Conservation (phyloP, 2,329 filamentous ascomycete species). For the Pseudocercospora ulei region DNA sequence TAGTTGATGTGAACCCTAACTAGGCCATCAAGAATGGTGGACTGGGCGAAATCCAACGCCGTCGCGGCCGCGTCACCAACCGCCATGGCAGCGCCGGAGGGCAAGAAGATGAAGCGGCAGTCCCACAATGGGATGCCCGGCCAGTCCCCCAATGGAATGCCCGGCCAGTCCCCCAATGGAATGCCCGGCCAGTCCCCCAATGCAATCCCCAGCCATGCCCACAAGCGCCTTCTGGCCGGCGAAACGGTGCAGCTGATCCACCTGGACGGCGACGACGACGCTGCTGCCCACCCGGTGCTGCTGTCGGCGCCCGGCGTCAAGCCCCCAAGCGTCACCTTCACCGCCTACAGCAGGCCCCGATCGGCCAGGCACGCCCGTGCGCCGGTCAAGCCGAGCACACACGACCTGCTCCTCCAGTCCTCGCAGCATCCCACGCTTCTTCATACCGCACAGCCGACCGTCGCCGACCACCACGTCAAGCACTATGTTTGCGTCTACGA, state of each 20-base stretch:
- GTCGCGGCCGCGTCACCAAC: too few relatives aligned
- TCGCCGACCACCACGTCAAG: constrained; percentile 43
- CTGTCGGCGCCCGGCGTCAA: constrained; percentile 38
- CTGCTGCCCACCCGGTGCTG: constrained; percentile 26
- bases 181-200: too few relatives aligned
- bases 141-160: too few relatives aligned
- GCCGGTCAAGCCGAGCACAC: constrained; percentile 33
- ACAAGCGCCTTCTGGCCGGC: constrained; percentile 29
- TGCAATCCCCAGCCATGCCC: constrained; percentile 40
- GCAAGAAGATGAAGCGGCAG: constrained; percentile 47
- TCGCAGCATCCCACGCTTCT: constrained; percentile 52
- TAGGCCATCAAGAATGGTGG: constrained; percentile 4
- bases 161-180: too few relatives aligned
- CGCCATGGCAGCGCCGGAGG: constrained; percentile 31
- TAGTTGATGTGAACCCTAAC: constrained; percentile 2
- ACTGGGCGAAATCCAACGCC: background rate
- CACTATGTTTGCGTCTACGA: constrained; percentile 56
- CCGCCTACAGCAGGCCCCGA: constrained; percentile 40
- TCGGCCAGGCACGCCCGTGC: constrained; percentile 19
- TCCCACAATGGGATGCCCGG: constrained; percentile 39
- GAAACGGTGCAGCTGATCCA: constrained; percentile 29
- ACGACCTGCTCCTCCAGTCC: constrained; percentile 51
- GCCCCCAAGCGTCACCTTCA: constrained; percentile 38
- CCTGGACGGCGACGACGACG: constrained; percentile 15
- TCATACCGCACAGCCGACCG: constrained; percentile 42